phyloP scores from a whole-genome alignment of 495 filamentous ascomycete species.

The Hypoxylon fragiforme region DNA sequence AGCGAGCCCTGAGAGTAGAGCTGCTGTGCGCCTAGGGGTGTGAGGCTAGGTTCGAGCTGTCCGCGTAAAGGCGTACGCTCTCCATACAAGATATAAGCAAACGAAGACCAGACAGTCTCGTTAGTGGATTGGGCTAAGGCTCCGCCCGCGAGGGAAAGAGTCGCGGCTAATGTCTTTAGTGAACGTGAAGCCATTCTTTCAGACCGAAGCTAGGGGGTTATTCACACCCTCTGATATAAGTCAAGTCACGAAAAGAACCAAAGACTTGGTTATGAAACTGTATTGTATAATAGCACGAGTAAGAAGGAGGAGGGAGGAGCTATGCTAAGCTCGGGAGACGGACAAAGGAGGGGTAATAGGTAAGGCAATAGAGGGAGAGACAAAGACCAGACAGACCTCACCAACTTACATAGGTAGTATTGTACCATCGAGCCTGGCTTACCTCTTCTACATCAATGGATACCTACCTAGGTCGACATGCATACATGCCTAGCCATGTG shows the following conservation, averaged over 20 bases:
- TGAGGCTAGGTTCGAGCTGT: constrained; percentile 32
- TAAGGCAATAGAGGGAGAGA: constrained; percentile 22
- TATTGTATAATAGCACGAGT: background rate
- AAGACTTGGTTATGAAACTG: background rate
- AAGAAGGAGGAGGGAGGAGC: constrained; percentile 8
- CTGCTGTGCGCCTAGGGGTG: constrained; percentile 47
- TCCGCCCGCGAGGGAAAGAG: constrained; percentile 9
- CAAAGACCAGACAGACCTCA: constrained; percentile 6
- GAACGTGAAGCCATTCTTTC: constrained; percentile 25
- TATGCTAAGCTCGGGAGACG: constrained; percentile 13
- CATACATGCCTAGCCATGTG: constrained; percentile 4
- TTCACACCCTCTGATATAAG: background rate
- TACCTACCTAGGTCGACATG: too few species aligned
- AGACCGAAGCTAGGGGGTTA: background rate
- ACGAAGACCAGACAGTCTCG: constrained; percentile 50
- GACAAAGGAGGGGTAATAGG: constrained; percentile 34
- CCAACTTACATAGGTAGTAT: too few species aligned
- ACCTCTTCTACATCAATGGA: constrained; percentile 12
- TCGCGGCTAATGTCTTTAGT: constrained; percentile 5
- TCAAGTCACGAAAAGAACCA: constrained; percentile 5
- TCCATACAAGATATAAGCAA: constrained; percentile 46
- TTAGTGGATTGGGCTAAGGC: constrained; percentile 34
- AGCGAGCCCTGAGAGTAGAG: constrained; percentile 41
- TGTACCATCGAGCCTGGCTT: constrained; percentile 18
- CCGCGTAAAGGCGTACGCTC: constrained; percentile 44